phyloP scores from a whole-genome alignment of 140 eudicot genomes.

The Bidens hawaiensis region DNA sequence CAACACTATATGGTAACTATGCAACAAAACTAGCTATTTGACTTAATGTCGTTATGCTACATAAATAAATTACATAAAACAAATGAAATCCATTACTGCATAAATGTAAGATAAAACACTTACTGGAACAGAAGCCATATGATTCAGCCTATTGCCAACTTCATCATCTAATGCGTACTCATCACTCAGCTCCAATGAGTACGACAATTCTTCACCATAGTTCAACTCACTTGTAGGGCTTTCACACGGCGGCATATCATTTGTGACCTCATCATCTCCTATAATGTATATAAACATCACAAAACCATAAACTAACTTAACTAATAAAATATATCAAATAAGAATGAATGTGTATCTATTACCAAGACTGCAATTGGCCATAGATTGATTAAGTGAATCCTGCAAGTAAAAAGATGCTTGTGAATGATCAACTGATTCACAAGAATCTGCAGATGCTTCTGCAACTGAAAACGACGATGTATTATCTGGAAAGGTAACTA shows the following conservation, averaged over 20 bases:
- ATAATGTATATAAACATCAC: constrained; percentile 12
- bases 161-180: constrained; percentile 71
- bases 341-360: neutral
- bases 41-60: neutral
- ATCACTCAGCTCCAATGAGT: constrained; percentile 55
- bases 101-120: constrained; percentile 22
- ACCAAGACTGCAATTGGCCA: constrained; percentile 59
- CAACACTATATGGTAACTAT: neutral
- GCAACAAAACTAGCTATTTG: neutral
- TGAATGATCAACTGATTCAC: constrained; percentile 38
- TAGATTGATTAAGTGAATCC: constrained; percentile 53
- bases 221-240: constrained; percentile 44
- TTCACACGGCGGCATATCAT: constrained; percentile 47
- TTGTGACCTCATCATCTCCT: constrained; percentile 53
- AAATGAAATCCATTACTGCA: too few relatives aligned
- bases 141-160: constrained; percentile 79
- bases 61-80: neutral
- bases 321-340: constrained; percentile 9
- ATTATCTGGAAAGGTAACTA: too few relatives aligned
- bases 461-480: too few relatives aligned
- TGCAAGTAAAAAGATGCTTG: constrained; percentile 48
- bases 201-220: constrained; percentile 47
- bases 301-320: constrained; percentile 6
- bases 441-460: too few relatives aligned
- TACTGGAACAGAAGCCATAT: constrained; percentile 84